phyloP scores from a whole-genome alignment of 2,329 filamentous ascomycete species.

The Fusarium sp. region DNA sequence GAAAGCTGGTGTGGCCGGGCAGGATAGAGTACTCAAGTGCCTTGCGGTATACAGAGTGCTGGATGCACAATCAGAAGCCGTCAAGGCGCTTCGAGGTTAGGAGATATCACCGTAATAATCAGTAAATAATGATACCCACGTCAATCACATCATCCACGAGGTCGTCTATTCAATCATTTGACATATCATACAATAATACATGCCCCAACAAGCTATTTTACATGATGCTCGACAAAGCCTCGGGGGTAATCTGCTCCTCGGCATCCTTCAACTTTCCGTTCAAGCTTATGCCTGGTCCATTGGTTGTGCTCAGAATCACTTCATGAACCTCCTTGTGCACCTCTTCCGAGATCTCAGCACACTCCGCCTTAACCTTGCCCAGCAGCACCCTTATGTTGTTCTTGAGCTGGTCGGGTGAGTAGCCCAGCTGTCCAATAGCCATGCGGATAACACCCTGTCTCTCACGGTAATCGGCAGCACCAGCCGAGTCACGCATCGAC shows the following conservation, averaged over 20 bases:
- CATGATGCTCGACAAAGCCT: conserved; percentile 65
- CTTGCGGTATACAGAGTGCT: conserved; percentile 65
- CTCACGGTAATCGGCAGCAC: conserved; percentile 89
- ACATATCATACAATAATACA: conserved; percentile 56
- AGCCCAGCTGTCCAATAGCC: conserved; percentile 90
- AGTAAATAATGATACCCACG: conserved; percentile 47
- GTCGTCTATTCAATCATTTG: conserved; percentile 44
- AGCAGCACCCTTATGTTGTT: conserved; percentile 85
- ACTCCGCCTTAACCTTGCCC: conserved; percentile 80
- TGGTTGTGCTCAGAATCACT: conserved; percentile 85
- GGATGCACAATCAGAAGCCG: conserved; percentile 63
- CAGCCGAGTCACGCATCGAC: conserved; percentile 84
- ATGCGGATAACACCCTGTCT: conserved; percentile 84
- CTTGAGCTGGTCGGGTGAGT: conserved; percentile 86
- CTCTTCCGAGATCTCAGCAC: conserved; percentile 72
- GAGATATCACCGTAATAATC: conserved; percentile 37
- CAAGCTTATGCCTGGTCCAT: conserved; percentile 87
- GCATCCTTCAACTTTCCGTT: conserved; percentile 79
- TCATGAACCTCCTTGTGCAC: conserved; percentile 62
- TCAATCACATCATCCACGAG: conserved; percentile 24
- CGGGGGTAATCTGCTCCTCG: conserved; percentile 65
- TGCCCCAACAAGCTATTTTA: conserved; percentile 50
- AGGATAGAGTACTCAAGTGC: conserved; percentile 61
- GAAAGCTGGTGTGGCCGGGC: conserved; percentile 56
- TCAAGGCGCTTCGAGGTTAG: conserved; percentile 59